Evolutionary conservation across 257 asterid species (phyloP).

Genomic region (Jacaranda mimosifolia): DNA sequence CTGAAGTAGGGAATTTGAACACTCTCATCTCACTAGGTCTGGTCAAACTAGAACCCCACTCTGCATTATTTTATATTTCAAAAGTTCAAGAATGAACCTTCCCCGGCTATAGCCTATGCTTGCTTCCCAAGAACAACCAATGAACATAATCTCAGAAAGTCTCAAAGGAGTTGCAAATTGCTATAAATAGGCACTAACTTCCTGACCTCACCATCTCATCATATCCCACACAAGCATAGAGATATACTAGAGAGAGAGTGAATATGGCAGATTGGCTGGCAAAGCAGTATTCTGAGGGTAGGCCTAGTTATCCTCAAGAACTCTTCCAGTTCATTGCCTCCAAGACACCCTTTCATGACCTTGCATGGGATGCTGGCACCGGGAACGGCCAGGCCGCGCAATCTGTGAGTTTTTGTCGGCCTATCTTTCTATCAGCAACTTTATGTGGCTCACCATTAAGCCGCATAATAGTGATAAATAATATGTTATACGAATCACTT

Average conservation of each 20-base stretch:
- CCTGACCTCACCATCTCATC: neutral
- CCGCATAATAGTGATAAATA: no score
- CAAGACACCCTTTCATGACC: constrained; percentile 60
- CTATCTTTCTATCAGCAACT: neutral
- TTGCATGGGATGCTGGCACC: constrained; percentile 83
- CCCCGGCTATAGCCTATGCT: neutral
- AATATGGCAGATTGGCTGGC: constrained; percentile 65
- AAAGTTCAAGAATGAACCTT: constrained; percentile 1
- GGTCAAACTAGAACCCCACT: neutral
- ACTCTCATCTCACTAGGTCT: neutral
- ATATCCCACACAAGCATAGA: neutral
- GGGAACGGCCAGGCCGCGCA: constrained; percentile 81
- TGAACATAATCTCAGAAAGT: neutral
- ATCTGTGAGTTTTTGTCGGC: constrained; percentile 46
- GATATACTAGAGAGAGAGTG: constrained; percentile 5
- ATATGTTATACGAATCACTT: no score
- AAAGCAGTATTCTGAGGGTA: constrained; percentile 47
- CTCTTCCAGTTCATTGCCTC: constrained; percentile 69
- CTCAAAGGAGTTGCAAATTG: neutral
- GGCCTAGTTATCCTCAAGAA: constrained; percentile 70
- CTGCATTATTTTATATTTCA: neutral
- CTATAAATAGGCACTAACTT: constrained; percentile 29
- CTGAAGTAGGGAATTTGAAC: constrained; percentile 9
- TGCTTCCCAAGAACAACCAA: neutral
- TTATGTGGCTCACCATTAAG: neutral